phyloP scores from a whole-genome alignment of 805 yeast species.

The Metschnikowia lochheadii region DNA sequence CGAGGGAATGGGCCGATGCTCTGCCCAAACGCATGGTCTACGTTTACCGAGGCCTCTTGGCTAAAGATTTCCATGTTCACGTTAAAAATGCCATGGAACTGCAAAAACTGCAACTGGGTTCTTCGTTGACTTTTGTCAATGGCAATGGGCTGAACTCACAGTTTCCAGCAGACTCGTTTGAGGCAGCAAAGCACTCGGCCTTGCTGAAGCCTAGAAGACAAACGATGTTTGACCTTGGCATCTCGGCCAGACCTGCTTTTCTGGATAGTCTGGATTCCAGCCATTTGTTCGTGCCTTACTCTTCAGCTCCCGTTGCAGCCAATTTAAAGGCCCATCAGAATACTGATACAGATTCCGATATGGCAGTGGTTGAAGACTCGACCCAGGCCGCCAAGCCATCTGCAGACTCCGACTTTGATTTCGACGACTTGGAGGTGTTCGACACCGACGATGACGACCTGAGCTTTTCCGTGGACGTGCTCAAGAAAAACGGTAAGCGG shows the following conservation, averaged over 20 bases:
- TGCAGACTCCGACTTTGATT: conserved; percentile 40
- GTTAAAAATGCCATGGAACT: conserved; percentile 61
- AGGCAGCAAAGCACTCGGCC: conserved; percentile 33
- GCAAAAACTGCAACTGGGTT: conserved; percentile 31
- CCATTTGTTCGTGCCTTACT: conserved; percentile 59
- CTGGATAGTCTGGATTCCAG: conserved; percentile 40
- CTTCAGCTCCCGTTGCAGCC: conserved; percentile 76
- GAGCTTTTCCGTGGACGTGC: conserved; percentile 35
- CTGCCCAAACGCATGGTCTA: conserved; percentile 87
- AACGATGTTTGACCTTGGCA: conserved; percentile 51
- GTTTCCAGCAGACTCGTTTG: conserved; percentile 26
- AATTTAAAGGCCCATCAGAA: conserved; percentile 36
- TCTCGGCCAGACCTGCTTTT: conserved; percentile 37
- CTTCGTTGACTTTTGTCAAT: conserved; percentile 6
- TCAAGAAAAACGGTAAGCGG: conserved; percentile 49
- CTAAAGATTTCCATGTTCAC: conserved; percentile 70
- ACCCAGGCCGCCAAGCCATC: conserved; percentile 6
- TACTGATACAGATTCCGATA: background rate
- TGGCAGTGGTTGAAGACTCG: conserved; percentile 1
- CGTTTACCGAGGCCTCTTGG: conserved; percentile 73
- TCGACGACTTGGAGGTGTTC: conserved; percentile 49
- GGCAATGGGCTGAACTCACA: conserved; percentile 9
- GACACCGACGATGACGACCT: conserved; percentile 41
- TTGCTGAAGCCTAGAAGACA: conserved; percentile 44
- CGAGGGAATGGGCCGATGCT: conserved; percentile 89